Evolutionary conservation across 2,329 filamentous ascomycete genomes (phyloP).

Genomic region (Chaetoscypha palmicola): DNA sequence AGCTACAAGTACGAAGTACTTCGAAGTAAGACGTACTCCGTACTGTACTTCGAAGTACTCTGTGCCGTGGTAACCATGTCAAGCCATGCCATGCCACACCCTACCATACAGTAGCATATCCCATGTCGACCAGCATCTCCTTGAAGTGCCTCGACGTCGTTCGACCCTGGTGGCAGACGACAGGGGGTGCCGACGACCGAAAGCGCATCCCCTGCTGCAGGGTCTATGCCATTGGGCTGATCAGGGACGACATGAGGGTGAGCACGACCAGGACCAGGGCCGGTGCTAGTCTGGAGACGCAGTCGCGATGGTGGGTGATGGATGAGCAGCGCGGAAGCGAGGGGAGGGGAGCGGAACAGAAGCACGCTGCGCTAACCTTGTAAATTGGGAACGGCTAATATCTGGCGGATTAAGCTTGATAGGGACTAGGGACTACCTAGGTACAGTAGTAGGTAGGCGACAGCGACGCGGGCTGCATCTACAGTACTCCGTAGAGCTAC

Average conservation of each 20-base stretch:
- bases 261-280: background rate
- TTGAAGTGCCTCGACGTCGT: background rate
- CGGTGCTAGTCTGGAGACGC: too few relatives aligned
- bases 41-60: too few relatives aligned
- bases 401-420: conserved; percentile 13
- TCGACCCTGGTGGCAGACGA: background rate
- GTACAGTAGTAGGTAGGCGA: too few relatives aligned
- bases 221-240: background rate
- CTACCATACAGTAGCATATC: too few relatives aligned
- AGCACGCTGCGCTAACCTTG: conserved; percentile 15
- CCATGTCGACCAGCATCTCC: background rate
- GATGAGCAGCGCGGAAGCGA: too few relatives aligned
- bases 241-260: background rate
- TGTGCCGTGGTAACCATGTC: too few relatives aligned
- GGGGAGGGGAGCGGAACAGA: background rate
- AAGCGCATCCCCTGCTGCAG: background rate
- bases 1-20: too few relatives aligned
- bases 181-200: background rate
- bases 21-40: too few relatives aligned
- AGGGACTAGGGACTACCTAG: background rate
- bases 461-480: too few relatives aligned
- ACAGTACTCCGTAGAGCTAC: too few relatives aligned
- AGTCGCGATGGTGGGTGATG: too few relatives aligned
- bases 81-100: too few relatives aligned
- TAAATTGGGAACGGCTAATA: conserved; percentile 17